phyloP scores from a whole-genome alignment of 2,329 filamentous ascomycete genomes.

The Phialophora expanda region DNA sequence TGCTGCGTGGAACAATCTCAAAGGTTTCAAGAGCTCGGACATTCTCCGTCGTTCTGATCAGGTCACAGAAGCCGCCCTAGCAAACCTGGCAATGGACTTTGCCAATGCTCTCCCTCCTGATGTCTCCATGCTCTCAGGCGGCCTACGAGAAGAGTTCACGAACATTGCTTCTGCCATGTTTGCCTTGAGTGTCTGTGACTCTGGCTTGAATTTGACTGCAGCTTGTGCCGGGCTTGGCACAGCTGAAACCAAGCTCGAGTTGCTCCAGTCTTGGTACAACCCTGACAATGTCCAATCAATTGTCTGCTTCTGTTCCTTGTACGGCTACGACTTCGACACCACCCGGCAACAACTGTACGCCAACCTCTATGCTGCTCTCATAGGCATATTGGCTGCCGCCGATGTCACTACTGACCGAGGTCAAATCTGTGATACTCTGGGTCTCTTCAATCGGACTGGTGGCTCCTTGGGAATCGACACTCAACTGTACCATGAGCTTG shows the following conservation, averaged over 20 bases:
- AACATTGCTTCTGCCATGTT: constrained; percentile 32
- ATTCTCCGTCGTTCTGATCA: constrained; percentile 22
- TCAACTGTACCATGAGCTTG: constrained; percentile 26
- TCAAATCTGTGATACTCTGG: constrained; percentile 33
- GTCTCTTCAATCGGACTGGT: constrained; percentile 33
- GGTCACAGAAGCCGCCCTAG: constrained; percentile 15
- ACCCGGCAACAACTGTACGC: constrained; percentile 27
- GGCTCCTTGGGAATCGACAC: constrained; percentile 30
- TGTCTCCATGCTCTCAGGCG: constrained; percentile 26
- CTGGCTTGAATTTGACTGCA: constrained; percentile 28
- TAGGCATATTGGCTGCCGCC: constrained; percentile 29
- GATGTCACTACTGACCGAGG: constrained; percentile 30
- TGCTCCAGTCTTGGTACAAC: constrained; percentile 27
- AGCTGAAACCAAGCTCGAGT: constrained; percentile 20
- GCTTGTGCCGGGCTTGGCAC: constrained; percentile 31
- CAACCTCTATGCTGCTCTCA: constrained; percentile 31
- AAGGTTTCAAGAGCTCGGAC: constrained; percentile 11
- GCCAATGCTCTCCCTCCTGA: constrained; percentile 28
- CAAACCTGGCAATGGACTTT: constrained; percentile 19
- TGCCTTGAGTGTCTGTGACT: constrained; percentile 33
- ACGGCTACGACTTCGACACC: constrained; percentile 34
- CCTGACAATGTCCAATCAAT: constrained; percentile 30
- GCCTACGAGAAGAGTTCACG: constrained; percentile 17
- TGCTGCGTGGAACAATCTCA: constrained; percentile 1
- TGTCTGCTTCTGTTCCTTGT: constrained; percentile 29